Percentiles rank a stretch among this genome's conserved stretches.
Evolutionary conservation across 1,139 yeast genomes (phyloP).

Genomic region (Lodderomyces parapsilosis): DNA sequence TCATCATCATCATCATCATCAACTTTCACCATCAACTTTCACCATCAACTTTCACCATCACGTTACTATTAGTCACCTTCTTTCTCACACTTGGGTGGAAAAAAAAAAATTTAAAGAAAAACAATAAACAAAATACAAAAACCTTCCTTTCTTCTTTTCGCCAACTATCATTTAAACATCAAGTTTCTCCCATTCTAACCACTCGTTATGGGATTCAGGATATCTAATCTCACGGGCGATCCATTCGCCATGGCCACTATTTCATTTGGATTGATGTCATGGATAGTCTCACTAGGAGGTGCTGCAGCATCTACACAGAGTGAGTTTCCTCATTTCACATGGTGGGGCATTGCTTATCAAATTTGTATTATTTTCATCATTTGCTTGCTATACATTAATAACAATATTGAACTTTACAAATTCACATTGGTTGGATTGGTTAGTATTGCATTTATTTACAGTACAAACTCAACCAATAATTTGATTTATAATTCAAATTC

Average conservation of each 20-base stretch:
- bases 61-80: background rate
- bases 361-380: slow-evolving; percentile 57
- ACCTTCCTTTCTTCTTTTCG: too few species aligned
- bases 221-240: slow-evolving; percentile 59
- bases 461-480: slow-evolving; percentile 77
- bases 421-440: slow-evolving; percentile 57
- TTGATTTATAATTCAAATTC: slow-evolving; percentile 68
- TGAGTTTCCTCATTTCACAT: slow-evolving; percentile 75
- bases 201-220: slow-evolving; percentile 32
- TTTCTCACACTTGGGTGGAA: too few species aligned
- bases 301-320: slow-evolving; percentile 61
- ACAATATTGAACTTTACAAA: slow-evolving; percentile 71
- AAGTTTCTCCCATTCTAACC: background rate
- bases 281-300: slow-evolving; percentile 88
- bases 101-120: too few species aligned
- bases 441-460: slow-evolving; percentile 72
- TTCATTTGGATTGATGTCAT: slow-evolving; percentile 60
- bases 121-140: too few species aligned
- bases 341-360: slow-evolving; percentile 98
- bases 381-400: slow-evolving; percentile 60
- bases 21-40: too few species aligned
- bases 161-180: too few species aligned
- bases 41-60: too few species aligned
- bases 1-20: too few species aligned
- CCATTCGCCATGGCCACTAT: slow-evolving; percentile 72